Percentiles rank a stretch among this genome's conserved stretches.
Conservation (phyloP, 139 green algal genomes). For the Micromonas pusilla region DNA sequence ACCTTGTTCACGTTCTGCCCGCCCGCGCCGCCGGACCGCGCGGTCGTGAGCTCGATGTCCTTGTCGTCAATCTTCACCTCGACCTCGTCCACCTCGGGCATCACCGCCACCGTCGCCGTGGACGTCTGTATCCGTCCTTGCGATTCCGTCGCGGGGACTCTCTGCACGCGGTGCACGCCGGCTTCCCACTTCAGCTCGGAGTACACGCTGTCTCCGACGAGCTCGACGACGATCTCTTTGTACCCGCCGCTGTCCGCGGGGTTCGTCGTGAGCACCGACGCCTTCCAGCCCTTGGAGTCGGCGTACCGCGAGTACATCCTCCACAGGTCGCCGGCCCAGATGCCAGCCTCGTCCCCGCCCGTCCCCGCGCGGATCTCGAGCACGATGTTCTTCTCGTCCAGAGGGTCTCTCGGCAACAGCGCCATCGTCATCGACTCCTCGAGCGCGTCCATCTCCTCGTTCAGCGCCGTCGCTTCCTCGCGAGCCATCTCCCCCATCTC, state of each 20-base stretch:
- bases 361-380: slow-evolving; percentile 75
- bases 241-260: slow-evolving; percentile 72
- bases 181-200: slow-evolving; percentile 88
- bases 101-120: slow-evolving; percentile 77
- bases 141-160: slow-evolving; percentile 88
- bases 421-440: slow-evolving; percentile 56
- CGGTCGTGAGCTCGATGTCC: slow-evolving; percentile 82
- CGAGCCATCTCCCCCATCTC: slow-evolving; percentile 65
- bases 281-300: slow-evolving; percentile 64
- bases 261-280: slow-evolving; percentile 18
- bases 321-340: slow-evolving; percentile 68
- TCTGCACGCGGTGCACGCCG: slow-evolving; percentile 95
- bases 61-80: slow-evolving; percentile 69
- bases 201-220: slow-evolving; percentile 47
- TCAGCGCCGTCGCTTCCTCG: slow-evolving; percentile 58
- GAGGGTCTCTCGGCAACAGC: slow-evolving; percentile 75
- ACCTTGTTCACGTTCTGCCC: slow-evolving; percentile 95
- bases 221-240: slow-evolving; percentile 62
- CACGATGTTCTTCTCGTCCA: slow-evolving; percentile 74
- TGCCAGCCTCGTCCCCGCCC: slow-evolving; percentile 69
- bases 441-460: slow-evolving; percentile 27
- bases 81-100: slow-evolving; percentile 75
- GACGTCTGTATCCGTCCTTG: slow-evolving; percentile 89
- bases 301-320: slow-evolving; percentile 77
- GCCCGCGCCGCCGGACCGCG: slow-evolving; percentile 75